phyloP scores from a whole-genome alignment of 306 rosid species.

The Canavalia gladiata region DNA sequence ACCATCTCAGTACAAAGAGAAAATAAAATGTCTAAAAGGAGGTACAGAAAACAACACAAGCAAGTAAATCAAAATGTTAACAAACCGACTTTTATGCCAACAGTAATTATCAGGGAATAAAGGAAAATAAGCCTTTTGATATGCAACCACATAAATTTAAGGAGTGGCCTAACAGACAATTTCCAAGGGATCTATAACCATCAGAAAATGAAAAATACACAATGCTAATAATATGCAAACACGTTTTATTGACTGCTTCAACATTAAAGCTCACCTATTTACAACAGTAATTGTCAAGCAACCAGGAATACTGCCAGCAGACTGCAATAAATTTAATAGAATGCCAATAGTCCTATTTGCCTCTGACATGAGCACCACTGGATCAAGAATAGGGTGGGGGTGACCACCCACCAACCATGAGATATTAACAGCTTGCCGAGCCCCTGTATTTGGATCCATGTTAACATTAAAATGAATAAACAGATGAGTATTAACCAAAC shows the following conservation, averaged over 20 bases:
- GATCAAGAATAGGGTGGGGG: slow-evolving; percentile 74
- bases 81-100: not conserved
- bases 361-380: slow-evolving; percentile 78
- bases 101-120: not conserved
- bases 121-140: not conserved
- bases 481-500: slow-evolving; percentile 35
- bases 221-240: slow-evolving; percentile 31
- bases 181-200: slow-evolving; percentile 10
- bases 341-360: slow-evolving; percentile 78
- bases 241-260: slow-evolving; percentile 31
- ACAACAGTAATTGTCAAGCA: slow-evolving; percentile 79
- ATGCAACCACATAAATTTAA: slow-evolving; percentile 27
- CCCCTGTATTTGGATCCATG: slow-evolving; percentile 56
- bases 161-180: slow-evolving; percentile 22
- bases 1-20: slow-evolving; percentile 11
- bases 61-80: not conserved
- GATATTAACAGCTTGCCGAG: slow-evolving; percentile 67
- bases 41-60: slow-evolving; percentile 7
- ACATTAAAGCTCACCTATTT: slow-evolving; percentile 80
- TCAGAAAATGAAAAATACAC: slow-evolving; percentile 34
- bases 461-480: slow-evolving; percentile 46
- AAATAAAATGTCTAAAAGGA: not conserved
- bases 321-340: slow-evolving; percentile 82
- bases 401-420: slow-evolving; percentile 87
- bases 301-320: slow-evolving; percentile 75